A percentile compares a stretch with the other conserved stretches of the same genome.
Conservation (phyloP, 805 yeast species). For the Phaffomyces thermotolerans region DNA sequence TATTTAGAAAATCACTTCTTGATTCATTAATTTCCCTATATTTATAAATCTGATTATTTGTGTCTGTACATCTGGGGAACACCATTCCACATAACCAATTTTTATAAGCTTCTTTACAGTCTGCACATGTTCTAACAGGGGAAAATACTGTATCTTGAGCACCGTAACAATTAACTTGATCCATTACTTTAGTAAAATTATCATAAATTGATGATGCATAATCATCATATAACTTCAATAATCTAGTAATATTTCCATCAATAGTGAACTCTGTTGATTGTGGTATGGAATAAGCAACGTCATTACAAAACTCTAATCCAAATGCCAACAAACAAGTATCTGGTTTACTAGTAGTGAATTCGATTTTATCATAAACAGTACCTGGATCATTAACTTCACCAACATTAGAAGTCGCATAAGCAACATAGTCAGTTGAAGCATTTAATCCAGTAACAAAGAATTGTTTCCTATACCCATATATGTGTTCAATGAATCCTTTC, state of each 20-base stretch:
- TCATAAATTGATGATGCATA: conserved; percentile 48
- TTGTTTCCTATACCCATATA: conserved; percentile 48
- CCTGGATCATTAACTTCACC: conserved; percentile 47
- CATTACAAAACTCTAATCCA: conserved; percentile 67
- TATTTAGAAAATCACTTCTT: conserved; percentile 54
- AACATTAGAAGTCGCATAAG: conserved; percentile 50
- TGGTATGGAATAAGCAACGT: conserved; percentile 88
- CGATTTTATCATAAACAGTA: conserved; percentile 46
- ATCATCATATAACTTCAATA: conserved; percentile 52
- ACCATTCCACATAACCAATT: conserved; percentile 87
- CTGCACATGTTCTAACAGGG: conserved; percentile 62
- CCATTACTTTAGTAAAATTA: conserved; percentile 70
- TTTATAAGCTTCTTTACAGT: conserved; percentile 65
- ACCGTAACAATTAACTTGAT: conserved; percentile 69
- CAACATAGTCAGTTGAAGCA: conserved; percentile 53
- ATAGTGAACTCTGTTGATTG: conserved; percentile 29
- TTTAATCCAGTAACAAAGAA: conserved; percentile 57
- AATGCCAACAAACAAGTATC: conserved; percentile 67
- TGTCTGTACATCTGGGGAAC: conserved; percentile 77
- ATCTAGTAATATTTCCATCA: conserved; percentile 24
- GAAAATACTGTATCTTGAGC: conserved; percentile 62
- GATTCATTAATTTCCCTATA: conserved; percentile 42
- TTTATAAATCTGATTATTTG: conserved; percentile 36
- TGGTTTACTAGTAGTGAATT: conserved; percentile 47
- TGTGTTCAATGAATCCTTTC: conserved; percentile 29